These are phyloP conservation scores for Cercospora sp. DNA, from an alignment of 2,329 filamentous ascomycete genomes.

Conservation along the genomic window DNA sequence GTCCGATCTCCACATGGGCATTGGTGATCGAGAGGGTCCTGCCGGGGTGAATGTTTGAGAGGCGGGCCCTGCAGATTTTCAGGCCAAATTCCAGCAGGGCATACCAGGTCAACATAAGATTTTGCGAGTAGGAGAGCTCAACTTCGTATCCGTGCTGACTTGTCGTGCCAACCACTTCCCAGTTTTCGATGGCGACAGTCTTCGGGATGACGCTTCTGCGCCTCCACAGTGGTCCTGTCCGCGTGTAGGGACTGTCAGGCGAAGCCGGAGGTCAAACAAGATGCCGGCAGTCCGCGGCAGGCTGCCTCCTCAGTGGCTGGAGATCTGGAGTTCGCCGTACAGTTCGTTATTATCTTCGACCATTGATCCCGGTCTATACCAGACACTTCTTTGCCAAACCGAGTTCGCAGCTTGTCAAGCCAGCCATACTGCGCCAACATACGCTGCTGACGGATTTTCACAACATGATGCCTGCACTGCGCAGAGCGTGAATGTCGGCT, in stretches of 20 bases:
- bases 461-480: neutral
- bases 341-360: constrained; percentile 14
- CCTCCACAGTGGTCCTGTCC: constrained; percentile 12
- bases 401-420: constrained; percentile 1
- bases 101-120: constrained; percentile 18
- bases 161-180: constrained; percentile 20
- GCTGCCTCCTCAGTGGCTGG: constrained; percentile 17
- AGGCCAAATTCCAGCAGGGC: constrained; percentile 20
- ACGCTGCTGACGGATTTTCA: neutral
- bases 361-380: constrained; percentile 16
- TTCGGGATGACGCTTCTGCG: constrained; percentile 20
- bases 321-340: constrained; percentile 20
- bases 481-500: neutral
- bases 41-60: constrained; percentile 21
- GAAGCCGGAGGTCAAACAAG: constrained; percentile 7
- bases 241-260: constrained; percentile 11
- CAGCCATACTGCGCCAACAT: neutral
- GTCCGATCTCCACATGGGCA: constrained; percentile 22
- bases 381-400: constrained; percentile 13
- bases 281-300: constrained; percentile 15
- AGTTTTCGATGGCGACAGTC: constrained; percentile 23
- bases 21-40: constrained; percentile 24
- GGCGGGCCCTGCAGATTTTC: constrained; percentile 14
- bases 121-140: constrained; percentile 16
- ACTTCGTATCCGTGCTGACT: constrained; percentile 12